A percentile compares a stretch with the other conserved stretches of the same genome.
Conservation (phyloP, 2,329 filamentous ascomycete genomes). For the Lomentospora prolificans region DNA sequence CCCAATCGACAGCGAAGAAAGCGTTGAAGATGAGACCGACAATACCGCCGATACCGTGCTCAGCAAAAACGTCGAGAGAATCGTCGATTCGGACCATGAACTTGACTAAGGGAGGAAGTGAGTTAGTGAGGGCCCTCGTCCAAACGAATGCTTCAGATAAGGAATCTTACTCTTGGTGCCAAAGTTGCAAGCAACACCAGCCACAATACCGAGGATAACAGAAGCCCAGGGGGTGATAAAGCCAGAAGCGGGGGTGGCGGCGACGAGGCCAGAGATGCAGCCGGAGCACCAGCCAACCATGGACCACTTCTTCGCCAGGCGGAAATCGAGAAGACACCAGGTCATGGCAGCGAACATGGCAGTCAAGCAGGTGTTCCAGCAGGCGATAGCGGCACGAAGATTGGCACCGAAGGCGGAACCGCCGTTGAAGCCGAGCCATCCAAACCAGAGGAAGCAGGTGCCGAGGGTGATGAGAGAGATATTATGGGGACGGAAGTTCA, state of each 20-base stretch:
- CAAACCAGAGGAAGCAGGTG: conserved; percentile 94
- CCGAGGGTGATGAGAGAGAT: conserved; percentile 94
- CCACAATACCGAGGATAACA: conserved; percentile 54
- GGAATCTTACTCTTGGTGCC: conserved; percentile 42
- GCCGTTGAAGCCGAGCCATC: conserved; percentile 98
- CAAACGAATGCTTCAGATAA: neutral
- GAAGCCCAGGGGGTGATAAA: conserved; percentile 60
- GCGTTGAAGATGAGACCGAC: conserved; percentile 64
- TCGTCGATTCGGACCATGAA: conserved; percentile 57
- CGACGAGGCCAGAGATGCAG: conserved; percentile 60
- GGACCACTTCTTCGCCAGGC: conserved; percentile 87
- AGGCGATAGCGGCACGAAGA: conserved; percentile 87
- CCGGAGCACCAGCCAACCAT: conserved; percentile 67
- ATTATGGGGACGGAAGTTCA: conserved; percentile 99
- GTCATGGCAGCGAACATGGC: conserved; percentile 86
- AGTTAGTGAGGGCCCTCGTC: conserved; percentile 11
- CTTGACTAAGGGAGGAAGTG: conserved; percentile 32
- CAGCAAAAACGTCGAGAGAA: conserved; percentile 62
- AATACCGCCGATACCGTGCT: conserved; percentile 61
- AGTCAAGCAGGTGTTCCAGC: conserved; percentile 94
- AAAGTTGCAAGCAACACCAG: conserved; percentile 60
- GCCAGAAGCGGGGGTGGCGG: conserved; percentile 59
- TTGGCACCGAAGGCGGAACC: conserved; percentile 91
- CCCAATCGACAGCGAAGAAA: conserved; percentile 58
- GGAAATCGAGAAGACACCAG: conserved; percentile 94